phyloP scores from a whole-genome alignment of 83 land plant genomes.

The Picea mariana region DNA sequence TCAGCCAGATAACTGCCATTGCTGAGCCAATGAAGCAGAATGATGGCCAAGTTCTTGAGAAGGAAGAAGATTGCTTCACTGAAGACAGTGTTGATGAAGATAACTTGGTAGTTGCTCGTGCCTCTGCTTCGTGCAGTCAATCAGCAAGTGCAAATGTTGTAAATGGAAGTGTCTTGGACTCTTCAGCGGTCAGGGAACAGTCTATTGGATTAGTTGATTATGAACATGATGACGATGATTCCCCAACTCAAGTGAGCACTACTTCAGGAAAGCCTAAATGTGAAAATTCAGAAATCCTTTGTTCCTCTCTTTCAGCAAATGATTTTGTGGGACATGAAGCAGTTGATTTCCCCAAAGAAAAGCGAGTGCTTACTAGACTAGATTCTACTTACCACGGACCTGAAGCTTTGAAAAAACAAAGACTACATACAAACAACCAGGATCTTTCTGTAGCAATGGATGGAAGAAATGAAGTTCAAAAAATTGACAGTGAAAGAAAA shows the following conservation, averaged over 20 bases:
- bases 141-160: neutral
- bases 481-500: neutral
- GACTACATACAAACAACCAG: neutral
- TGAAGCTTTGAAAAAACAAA: constrained; percentile 1
- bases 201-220: constrained; percentile 1
- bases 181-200: neutral
- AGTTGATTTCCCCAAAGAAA: neutral
- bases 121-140: neutral
- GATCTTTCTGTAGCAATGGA: neutral
- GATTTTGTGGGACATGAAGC: neutral
- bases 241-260: neutral
- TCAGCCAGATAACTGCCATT: neutral
- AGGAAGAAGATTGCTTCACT: neutral
- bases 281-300: neutral
- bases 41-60: neutral
- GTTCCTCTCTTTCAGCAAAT: neutral
- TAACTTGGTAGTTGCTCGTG: neutral
- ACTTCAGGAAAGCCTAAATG: neutral
- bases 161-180: neutral
- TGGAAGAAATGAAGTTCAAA: neutral
- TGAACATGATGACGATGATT: neutral
- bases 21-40: neutral
- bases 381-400: neutral
- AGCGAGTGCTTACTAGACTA: neutral
- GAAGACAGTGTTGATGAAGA: constrained; percentile 3